Evolutionary conservation across 495 filamentous ascomycete species (phyloP).

Genomic region (Xylaria nigripes): DNA sequence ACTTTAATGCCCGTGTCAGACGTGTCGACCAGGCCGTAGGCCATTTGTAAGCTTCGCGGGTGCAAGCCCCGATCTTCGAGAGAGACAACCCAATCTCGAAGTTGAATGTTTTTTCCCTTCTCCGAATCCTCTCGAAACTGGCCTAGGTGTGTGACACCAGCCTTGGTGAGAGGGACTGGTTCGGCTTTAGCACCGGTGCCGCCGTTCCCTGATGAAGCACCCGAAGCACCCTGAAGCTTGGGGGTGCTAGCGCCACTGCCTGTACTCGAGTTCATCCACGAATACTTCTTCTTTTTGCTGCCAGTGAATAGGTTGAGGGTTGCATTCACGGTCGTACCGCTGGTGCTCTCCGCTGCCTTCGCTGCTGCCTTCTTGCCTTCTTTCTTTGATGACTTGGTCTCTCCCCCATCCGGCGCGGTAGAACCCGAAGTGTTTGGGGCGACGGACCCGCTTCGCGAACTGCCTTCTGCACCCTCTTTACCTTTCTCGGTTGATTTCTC

Average conservation of each 20-base stretch:
- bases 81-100: conserved; percentile 58
- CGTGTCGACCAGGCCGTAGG: conserved; percentile 45
- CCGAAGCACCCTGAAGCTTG: conserved; percentile 20
- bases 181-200: conserved; percentile 9
- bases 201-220: conserved; percentile 20
- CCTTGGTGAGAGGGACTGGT: conserved; percentile 22
- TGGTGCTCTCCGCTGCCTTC: conserved; percentile 44
- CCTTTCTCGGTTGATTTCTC: conserved; percentile 27
- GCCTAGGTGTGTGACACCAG: conserved; percentile 39
- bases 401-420: conserved; percentile 34
- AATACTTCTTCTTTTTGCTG: conserved; percentile 50
- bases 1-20: conserved; percentile 17
- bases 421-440: conserved; percentile 44
- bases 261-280: conserved; percentile 47
- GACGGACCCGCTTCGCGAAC: conserved; percentile 37
- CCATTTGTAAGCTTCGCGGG: conserved; percentile 43
- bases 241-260: conserved; percentile 43
- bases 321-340: conserved; percentile 46
- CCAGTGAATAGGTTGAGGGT: conserved; percentile 47
- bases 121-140: conserved; percentile 55
- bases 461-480: conserved; percentile 24
- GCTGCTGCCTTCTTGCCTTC: conserved; percentile 51
- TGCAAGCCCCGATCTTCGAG: conserved; percentile 56
- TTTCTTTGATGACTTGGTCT: conserved; percentile 46
- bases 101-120: conserved; percentile 56